Base-by-base conservation (phyloP, 2,329 filamentous ascomycete genomes). In the Tolypocladium sp. region DNA sequence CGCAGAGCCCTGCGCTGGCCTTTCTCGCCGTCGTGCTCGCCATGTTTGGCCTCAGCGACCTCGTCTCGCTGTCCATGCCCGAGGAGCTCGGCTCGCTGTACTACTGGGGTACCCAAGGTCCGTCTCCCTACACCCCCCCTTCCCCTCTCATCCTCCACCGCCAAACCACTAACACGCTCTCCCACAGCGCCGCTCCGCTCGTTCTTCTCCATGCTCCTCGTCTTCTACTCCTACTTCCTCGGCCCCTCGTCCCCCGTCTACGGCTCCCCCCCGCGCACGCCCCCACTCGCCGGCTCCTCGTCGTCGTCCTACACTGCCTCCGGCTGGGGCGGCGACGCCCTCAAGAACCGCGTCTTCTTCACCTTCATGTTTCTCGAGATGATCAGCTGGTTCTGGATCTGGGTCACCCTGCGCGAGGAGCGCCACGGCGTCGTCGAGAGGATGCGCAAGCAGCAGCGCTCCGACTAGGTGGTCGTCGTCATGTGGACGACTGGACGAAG, bases 331-430 rank as follows among this genome's bases (percentile, higher is more conserved):
- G 79, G 84, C 56, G 87, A 92, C 62, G 82, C 83, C 30, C 73
- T 96, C 66, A 91, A 92, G 77, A 96, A 95, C 70, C 84, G 91
- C 56, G 77, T 96, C 46, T 84, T 96, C 46, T 95, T 97, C 70
- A 86, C 89, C 0, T 94, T 91, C 74, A 86, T 85, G 10, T 94
- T 96, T 67, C 69, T 96, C 69, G 92, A 97, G 77, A 84, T 91
- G 71, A 79, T 91, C 64, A 82, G 83, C 62, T 96, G 92, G 91
- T 92, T 96, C 73, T 96, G 92, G 92, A 85, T 84, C 30, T 91
- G 86, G 80, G 79, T 87, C 37, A 88, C 84, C 5, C 71, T 91
- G 66, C 78, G 84, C 57, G 88, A 91, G 67, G 88, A 91, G 76
- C 69, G 75, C n/a, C 63, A 67, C 5, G 74, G 71, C 25, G 68